Evolutionary conservation across 2,329 filamentous ascomycete genomes (phyloP).

Genomic region (Pseudogymnoascus verrucosus): DNA sequence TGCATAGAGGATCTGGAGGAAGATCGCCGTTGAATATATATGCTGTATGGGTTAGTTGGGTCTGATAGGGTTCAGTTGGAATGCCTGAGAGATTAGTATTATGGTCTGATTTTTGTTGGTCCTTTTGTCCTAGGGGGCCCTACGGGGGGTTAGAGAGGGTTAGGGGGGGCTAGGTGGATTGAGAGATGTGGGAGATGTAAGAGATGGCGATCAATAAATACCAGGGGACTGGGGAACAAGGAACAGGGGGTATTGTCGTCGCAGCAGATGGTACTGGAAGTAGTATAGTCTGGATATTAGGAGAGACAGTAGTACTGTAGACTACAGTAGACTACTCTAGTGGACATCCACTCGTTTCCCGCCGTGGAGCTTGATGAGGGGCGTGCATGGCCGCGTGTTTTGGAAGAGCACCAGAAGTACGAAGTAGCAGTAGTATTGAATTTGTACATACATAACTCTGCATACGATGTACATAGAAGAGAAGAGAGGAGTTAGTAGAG

Average conservation of each 20-base stretch:
- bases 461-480: neutral
- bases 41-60: neutral
- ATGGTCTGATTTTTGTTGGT: neutral
- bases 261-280: neutral
- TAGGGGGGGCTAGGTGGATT: neutral
- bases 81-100: neutral
- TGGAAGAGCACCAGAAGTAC: neutral
- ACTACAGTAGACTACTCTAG: neutral
- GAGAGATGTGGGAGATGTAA: neutral
- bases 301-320: neutral
- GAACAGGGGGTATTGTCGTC: neutral
- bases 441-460: neutral
- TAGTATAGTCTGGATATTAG: neutral
- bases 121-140: neutral
- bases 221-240: constrained; percentile 2
- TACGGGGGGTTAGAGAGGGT: too few relatives aligned
- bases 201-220: constrained; percentile 1
- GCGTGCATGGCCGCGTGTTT: neutral
- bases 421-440: neutral
- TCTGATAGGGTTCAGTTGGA: neutral
- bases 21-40: neutral
- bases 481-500: too few relatives aligned
- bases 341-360: neutral
- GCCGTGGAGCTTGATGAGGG: neutral
- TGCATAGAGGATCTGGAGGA: neutral